Evolutionary conservation across 108 stramenopile species (phyloP), one percentile per base, ranked within the genome.

Genomic region (Fistulifera solaris): DNA sequence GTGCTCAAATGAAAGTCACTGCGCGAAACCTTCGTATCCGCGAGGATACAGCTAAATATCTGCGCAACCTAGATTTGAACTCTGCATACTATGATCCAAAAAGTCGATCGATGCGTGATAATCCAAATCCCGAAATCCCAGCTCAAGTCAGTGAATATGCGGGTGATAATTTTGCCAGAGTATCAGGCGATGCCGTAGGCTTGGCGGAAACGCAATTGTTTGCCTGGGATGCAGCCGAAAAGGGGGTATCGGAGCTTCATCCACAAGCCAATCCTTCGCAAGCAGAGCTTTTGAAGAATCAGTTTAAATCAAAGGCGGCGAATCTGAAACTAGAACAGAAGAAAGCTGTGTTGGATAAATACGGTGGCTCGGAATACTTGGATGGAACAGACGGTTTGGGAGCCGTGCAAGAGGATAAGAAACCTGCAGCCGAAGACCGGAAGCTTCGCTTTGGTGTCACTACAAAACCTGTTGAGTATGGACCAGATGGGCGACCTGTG

Each of bases 31-130:
- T 99, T 10, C 87, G 99, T 31, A 96, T 98, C 62, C 92, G 99
- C 23, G 99, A 99, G 62, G 99, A 99, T 71, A 96, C 95, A 27
- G 97, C 97, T 50, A 99, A 99, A 64, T 99, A 99, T 72, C 70
- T 99, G 45, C 72, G 94, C 38, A 99, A 99, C 63, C 70, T 99
- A 13, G 90, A 96, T 68, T 80, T 89, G 10, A 91, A 96, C 54
- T 83, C 80, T 11, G 95, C 95, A 14, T 95, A 87, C 52, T 96
- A 96, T 60, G 98, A 96, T 79, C 94, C 95, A 10, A 96, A 96
- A 59, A 78, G 85, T 3, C 71, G 97, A n/a, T 81, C 89, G 8
- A 99, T 99, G 99, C 70, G 99, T 35, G 94, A 91, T 42, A 98
- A 99, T 78, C 99, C 99, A 11, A 81, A 94, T 61, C 95, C 97